Percentiles rank a stretch among this genome's conserved stretches.
Conservation (phyloP, 2,329 filamentous ascomycete genomes). For the Apiospora marii region DNA sequence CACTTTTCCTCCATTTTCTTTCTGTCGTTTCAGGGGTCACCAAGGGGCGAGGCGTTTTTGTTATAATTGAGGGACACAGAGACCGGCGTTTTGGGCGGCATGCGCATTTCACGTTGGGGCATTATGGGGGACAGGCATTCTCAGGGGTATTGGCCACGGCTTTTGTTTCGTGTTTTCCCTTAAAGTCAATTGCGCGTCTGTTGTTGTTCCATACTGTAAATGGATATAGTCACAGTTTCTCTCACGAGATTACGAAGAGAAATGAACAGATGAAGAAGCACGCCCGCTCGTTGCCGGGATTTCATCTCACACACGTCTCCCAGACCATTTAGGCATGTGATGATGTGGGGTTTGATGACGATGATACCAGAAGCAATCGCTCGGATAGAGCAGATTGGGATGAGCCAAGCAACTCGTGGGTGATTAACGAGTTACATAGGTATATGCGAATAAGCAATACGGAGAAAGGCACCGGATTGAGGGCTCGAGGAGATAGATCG, state of each 20-base stretch:
- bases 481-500: background rate
- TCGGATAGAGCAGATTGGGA: background rate
- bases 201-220: constrained; percentile 6
- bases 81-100: constrained; percentile 6
- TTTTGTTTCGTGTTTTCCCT: background rate
- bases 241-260: constrained; percentile 11
- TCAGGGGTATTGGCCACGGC: constrained; percentile 9
- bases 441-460: background rate
- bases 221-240: constrained; percentile 13
- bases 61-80: background rate
- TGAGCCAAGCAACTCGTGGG: background rate
- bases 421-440: background rate
- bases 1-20: background rate
- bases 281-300: background rate
- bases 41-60: constrained; percentile 5
- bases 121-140: background rate
- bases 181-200: constrained; percentile 1
- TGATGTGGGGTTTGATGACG: no score
- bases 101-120: constrained; percentile 2
- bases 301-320: background rate
- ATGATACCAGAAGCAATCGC: background rate
- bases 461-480: background rate
- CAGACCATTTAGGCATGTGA: background rate
- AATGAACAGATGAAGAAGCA: background rate
- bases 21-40: background rate